Percentiles rank a stretch among this genome's conserved stretches.
Evolutionary conservation across 2,329 filamentous ascomycete species (phyloP).

Genomic region (Kalaharituber pfeilii): DNA sequence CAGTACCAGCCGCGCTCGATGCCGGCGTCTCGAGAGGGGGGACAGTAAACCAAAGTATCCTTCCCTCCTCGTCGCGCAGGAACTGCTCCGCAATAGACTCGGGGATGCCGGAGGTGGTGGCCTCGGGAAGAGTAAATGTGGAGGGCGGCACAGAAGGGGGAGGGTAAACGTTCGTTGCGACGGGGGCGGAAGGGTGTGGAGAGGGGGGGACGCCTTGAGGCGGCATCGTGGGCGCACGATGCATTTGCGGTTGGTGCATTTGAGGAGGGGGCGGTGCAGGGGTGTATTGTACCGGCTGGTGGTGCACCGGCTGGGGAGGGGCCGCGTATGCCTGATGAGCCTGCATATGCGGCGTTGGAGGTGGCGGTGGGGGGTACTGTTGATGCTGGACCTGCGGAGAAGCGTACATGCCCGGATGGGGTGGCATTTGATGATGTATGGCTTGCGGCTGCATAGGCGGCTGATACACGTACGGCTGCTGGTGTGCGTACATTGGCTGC

Average conservation of each 20-base stretch:
- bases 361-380: not conserved
- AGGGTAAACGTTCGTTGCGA: not conserved
- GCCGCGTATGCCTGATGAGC: not conserved
- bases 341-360: not conserved
- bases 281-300: conserved; percentile 1
- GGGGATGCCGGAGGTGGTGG: conserved; percentile 47
- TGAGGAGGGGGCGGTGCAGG: not conserved
- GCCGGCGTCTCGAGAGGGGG: conserved; percentile 38
- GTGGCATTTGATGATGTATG: not conserved
- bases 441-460: not conserved
- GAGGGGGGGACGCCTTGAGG: not conserved
- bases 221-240: not conserved
- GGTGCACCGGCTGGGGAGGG: not conserved
- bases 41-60: conserved; percentile 49
- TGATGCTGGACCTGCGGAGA: not conserved
- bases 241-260: not conserved
- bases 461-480: not conserved
- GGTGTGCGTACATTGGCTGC: not conserved
- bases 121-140: conserved; percentile 35
- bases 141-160: conserved; percentile 13
- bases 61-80: conserved; percentile 46
- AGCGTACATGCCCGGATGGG: not conserved
- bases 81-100: conserved; percentile 47
- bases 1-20: not conserved
- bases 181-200: not conserved